Evolutionary conservation across 345 rosid species (phyloP).

Genomic region (Salix koriyanagi): DNA sequence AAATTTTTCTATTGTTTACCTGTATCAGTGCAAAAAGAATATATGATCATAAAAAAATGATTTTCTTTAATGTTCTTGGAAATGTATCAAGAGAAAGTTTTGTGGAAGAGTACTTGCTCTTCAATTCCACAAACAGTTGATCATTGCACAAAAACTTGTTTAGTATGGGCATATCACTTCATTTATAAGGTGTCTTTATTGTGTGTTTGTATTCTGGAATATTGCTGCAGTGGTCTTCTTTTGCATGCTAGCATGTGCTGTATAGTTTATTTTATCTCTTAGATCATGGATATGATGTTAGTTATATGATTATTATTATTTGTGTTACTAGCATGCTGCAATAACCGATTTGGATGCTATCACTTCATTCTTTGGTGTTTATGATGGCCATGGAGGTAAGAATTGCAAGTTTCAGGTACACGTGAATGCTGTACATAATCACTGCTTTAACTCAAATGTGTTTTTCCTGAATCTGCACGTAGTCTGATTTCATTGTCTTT

Average conservation of each 20-base stretch:
- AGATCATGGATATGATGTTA: slow-evolving; percentile 1
- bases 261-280: not conserved
- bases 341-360: slow-evolving; percentile 64
- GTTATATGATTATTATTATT: slow-evolving; percentile 1
- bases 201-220: not conserved
- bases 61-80: not conserved
- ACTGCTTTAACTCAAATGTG: slow-evolving; percentile 1
- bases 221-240: not conserved
- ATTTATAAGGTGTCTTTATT: not conserved
- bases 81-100: not conserved
- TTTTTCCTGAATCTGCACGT: not conserved
- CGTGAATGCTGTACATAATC: not conserved
- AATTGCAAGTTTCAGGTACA: slow-evolving; percentile 23
- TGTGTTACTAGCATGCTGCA: slow-evolving; percentile 72
- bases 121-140: not conserved
- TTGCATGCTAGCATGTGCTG: not conserved
- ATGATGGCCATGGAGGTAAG: slow-evolving; percentile 99
- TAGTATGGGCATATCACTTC: not conserved
- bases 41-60: not conserved
- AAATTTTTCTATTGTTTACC: not conserved
- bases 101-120: not conserved
- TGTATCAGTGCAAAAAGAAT: not conserved
- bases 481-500: not conserved
- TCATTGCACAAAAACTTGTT: not conserved
- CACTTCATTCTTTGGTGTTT: slow-evolving; percentile 93